Evolutionary conservation across 2,329 filamentous ascomycete species (phyloP).

Genomic region (Monilinia aucupariae): DNA sequence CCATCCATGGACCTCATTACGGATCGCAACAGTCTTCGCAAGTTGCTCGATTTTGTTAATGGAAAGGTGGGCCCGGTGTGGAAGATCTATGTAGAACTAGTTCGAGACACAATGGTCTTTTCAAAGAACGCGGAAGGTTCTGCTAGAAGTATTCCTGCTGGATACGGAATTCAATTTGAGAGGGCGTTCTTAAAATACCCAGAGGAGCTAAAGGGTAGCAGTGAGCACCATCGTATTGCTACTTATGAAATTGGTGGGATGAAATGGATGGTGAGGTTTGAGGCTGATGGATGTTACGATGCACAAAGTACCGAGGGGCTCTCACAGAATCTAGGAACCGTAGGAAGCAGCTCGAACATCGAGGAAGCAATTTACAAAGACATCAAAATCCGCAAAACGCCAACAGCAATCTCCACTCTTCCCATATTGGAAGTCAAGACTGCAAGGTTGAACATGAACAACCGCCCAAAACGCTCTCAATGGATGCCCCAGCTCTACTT

Average conservation of each 20-base stretch:
- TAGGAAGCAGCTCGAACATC: neutral
- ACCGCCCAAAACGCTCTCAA: neutral
- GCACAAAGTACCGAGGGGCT: neutral
- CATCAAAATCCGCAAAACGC: constrained; percentile 19
- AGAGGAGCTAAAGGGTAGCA: constrained; percentile 23
- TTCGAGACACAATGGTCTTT: constrained; percentile 36
- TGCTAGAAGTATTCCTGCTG: constrained; percentile 17
- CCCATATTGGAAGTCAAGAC: constrained; percentile 28
- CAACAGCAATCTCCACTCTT: constrained; percentile 17
- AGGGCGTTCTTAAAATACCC: constrained; percentile 28
- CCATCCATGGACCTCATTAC: constrained; percentile 29
- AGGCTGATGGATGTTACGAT: constrained; percentile 31
- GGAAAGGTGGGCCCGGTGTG: constrained; percentile 30
- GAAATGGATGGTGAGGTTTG: constrained; percentile 31
- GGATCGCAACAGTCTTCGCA: constrained; percentile 34
- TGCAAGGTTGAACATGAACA: neutral
- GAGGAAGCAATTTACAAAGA: constrained; percentile 2
- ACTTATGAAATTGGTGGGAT: constrained; percentile 30
- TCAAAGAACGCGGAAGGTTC: constrained; percentile 30
- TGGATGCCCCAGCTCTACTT: constrained; percentile 29
- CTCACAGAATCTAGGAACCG: neutral
- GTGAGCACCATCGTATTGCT: constrained; percentile 29
- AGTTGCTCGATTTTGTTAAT: constrained; percentile 30
- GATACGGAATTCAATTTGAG: constrained; percentile 36
- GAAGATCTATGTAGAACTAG: constrained; percentile 34